Evolutionary conservation across 2,329 filamentous ascomycete genomes (phyloP).

Genomic region (Trichoderma guizhouense): DNA sequence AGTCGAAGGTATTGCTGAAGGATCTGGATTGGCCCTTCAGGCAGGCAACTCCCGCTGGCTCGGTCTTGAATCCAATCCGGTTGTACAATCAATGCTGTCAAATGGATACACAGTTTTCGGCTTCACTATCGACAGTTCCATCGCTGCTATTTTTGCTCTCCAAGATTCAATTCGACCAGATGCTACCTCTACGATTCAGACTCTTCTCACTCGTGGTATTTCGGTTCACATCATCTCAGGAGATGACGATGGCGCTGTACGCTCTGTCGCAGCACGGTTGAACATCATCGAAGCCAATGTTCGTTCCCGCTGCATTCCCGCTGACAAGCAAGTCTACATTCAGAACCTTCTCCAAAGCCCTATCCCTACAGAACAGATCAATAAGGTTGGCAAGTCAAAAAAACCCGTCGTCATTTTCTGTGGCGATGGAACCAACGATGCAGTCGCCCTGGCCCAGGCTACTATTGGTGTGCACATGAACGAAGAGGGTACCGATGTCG

Average conservation of each 20-base stretch:
- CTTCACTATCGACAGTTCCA: constrained; percentile 37
- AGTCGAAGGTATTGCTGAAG: constrained; percentile 35
- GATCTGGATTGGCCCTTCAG: constrained; percentile 30
- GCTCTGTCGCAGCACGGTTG: constrained; percentile 37
- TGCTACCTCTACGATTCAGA: constrained; percentile 33
- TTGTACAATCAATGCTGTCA: constrained; percentile 35
- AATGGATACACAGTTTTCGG: constrained; percentile 46
- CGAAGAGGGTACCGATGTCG: constrained; percentile 56
- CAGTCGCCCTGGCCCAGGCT: constrained; percentile 67
- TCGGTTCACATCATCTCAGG: constrained; percentile 50
- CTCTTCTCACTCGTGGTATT: constrained; percentile 39
- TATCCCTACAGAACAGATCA: background rate
- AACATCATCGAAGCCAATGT: constrained; percentile 38
- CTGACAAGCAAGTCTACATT: constrained; percentile 47
- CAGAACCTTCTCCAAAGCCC: constrained; percentile 31
- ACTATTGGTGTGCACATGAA: constrained; percentile 69
- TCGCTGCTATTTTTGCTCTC: constrained; percentile 45
- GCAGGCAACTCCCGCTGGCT: constrained; percentile 54
- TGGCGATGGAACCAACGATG: constrained; percentile 79
- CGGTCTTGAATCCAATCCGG: constrained; percentile 27
- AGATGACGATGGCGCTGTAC: constrained; percentile 51
- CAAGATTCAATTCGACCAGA: constrained; percentile 46
- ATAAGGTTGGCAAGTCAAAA: constrained; percentile 6
- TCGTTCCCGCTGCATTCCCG: constrained; percentile 42
- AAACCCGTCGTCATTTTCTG: constrained; percentile 59